Percentiles rank a stretch among this genome's conserved stretches.
These are phyloP conservation scores for Athelia psychrophila DNA, from an alignment of 1,284 basidiomycete genomes.

Conservation along the genomic window DNA sequence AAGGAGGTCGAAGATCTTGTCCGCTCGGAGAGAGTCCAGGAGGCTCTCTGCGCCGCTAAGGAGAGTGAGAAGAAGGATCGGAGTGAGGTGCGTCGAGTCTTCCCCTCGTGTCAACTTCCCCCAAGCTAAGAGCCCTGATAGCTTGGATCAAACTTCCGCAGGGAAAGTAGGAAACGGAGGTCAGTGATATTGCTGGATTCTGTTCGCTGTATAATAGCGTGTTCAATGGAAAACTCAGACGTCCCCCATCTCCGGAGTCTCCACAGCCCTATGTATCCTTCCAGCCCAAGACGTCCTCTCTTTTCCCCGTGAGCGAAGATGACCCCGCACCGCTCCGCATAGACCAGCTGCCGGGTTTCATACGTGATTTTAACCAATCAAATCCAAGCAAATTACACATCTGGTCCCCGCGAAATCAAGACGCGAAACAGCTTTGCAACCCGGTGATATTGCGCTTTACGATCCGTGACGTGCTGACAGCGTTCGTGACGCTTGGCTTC, in stretches of 20 bases:
- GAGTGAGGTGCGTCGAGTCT: slow-evolving; percentile 44
- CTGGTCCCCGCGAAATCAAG: slow-evolving; percentile 30
- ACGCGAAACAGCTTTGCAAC: slow-evolving; percentile 16
- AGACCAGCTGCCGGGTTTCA: slow-evolving; percentile 44
- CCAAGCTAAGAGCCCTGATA: too few relatives aligned
- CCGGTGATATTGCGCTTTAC: slow-evolving; percentile 48
- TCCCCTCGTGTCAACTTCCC: too few relatives aligned
- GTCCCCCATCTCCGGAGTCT: slow-evolving; percentile 54
- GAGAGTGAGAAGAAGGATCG: slow-evolving; percentile 49
- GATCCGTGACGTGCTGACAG: slow-evolving; percentile 58
- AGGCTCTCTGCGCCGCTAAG: slow-evolving; percentile 47
- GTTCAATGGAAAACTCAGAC: slow-evolving; percentile 28
- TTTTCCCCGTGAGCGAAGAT: slow-evolving; percentile 40
- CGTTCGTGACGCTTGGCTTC: slow-evolving; percentile 50
- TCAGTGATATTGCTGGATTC: slow-evolving; percentile 27
- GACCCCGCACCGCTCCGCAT: slow-evolving; percentile 34
- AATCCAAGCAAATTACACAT: slow-evolving; percentile 44
- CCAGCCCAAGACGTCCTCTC: slow-evolving; percentile 31
- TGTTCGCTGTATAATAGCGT: slow-evolving; percentile 5
- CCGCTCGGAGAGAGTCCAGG: slow-evolving; percentile 47
- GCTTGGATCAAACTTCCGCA: slow-evolving; percentile 37
- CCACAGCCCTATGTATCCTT: slow-evolving; percentile 52
- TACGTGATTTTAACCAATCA: slow-evolving; percentile 49
- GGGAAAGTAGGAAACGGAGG: slow-evolving; percentile 52
- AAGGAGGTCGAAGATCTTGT: slow-evolving; percentile 44